Percentiles rank a stretch among this genome's conserved stretches.
phyloP scores from a whole-genome alignment of 1,139 yeast species.

The Zygoascus meyerae region DNA sequence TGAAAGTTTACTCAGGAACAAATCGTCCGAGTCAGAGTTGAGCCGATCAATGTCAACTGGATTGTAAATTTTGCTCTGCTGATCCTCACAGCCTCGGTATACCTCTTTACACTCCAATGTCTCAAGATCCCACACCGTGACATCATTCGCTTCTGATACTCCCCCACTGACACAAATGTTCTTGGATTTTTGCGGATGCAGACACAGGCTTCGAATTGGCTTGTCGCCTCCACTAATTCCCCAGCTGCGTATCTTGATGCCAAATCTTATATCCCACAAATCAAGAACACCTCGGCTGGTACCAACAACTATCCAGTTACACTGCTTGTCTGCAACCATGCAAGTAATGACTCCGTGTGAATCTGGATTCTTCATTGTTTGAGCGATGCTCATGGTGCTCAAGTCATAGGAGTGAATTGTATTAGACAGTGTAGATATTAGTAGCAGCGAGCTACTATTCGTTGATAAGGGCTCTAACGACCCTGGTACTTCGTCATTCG shows the following conservation, averaged over 20 bases:
- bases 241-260: conserved; percentile 56
- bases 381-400: conserved; percentile 46
- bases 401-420: conserved; percentile 55
- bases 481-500: conserved; percentile 39
- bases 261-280: conserved; percentile 78
- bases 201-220: conserved; percentile 43
- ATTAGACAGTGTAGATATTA: conserved; percentile 51
- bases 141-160: conserved; percentile 46
- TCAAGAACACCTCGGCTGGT: conserved; percentile 67
- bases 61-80: conserved; percentile 11
- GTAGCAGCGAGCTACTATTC: conserved; percentile 20
- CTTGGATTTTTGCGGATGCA: conserved; percentile 41
- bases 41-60: conserved; percentile 10
- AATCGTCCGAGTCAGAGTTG: not conserved
- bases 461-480: conserved; percentile 30
- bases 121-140: conserved; percentile 74
- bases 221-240: conserved; percentile 42
- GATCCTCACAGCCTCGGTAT: conserved; percentile 23
- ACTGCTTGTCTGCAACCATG: conserved; percentile 50
- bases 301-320: conserved; percentile 65
- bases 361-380: conserved; percentile 49
- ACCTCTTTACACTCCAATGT: conserved; percentile 57
- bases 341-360: conserved; percentile 61
- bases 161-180: conserved; percentile 63
- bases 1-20: conserved; percentile 1